Evolutionary conservation across 1,284 basidiomycete genomes (phyloP).

Genomic region (Fomitopsis betulina): DNA sequence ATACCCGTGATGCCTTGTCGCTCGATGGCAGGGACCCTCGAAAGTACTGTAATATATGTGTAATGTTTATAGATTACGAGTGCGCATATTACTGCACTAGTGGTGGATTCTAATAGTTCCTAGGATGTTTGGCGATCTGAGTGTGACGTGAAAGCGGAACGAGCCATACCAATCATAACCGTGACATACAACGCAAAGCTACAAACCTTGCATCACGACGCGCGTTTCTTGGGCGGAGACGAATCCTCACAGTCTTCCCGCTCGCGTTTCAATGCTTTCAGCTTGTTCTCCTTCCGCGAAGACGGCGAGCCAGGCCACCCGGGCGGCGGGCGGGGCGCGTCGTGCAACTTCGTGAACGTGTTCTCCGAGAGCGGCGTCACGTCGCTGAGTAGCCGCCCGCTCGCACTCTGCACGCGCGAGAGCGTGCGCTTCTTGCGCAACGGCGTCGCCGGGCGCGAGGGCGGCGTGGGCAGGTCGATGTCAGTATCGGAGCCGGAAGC

Average conservation of each 20-base stretch:
- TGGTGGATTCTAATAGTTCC: not conserved
- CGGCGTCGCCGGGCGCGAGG: not conserved
- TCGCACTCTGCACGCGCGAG: constrained; percentile 6
- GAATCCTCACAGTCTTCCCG: not conserved
- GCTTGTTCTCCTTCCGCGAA: not conserved
- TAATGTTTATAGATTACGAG: not conserved
- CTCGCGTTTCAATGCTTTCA: not conserved
- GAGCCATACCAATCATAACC: not conserved
- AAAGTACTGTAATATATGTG: not conserved
- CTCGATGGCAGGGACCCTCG: no score
- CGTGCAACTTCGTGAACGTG: constrained; percentile 3
- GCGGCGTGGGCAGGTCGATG: constrained; percentile 1
- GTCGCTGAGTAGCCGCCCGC: constrained; percentile 2
- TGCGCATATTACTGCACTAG: not conserved
- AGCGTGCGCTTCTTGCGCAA: constrained; percentile 1
- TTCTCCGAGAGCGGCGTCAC: constrained; percentile 2
- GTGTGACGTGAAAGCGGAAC: not conserved
- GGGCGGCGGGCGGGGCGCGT: not conserved
- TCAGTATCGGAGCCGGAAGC: not conserved
- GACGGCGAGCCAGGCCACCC: not conserved
- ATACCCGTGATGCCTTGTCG: no score
- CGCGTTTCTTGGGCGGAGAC: not conserved
- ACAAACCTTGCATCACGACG: not conserved
- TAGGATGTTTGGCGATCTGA: not conserved
- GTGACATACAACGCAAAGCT: not conserved